phyloP scores from a whole-genome alignment of 2,329 filamentous ascomycete genomes.

The Arthrinium phaeospermum region DNA sequence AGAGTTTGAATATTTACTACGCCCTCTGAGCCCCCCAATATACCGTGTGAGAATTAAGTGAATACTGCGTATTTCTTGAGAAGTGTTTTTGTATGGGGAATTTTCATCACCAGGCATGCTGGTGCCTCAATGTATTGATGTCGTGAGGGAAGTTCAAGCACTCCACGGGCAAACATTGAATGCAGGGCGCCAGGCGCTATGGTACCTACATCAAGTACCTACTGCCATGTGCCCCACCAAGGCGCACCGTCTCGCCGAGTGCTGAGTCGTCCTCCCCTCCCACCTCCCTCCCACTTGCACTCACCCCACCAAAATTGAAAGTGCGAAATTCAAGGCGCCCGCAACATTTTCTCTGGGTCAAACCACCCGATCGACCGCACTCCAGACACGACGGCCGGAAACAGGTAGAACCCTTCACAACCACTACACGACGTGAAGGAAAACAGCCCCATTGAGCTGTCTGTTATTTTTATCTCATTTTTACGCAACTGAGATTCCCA shows the following conservation, averaged over 20 bases:
- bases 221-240: background rate
- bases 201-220: background rate
- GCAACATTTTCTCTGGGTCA: conserved; percentile 17
- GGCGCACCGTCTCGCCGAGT: background rate
- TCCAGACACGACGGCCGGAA: conserved; percentile 6
- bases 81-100: no score
- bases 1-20: no score
- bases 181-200: no score
- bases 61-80: no score
- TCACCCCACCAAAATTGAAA: conserved; percentile 26
- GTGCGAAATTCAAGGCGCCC: conserved; percentile 24
- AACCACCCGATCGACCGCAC: conserved; percentile 6
- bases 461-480: background rate
- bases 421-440: conserved; percentile 6
- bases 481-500: background rate
- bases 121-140: no score
- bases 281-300: conserved; percentile 14
- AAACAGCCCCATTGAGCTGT: background rate
- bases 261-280: background rate
- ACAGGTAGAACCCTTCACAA: conserved; percentile 10
- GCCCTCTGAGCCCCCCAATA: no score
- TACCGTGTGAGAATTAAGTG: no score
- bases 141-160: no score
- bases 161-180: background rate
- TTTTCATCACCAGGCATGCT: no score